These are phyloP conservation scores for Periconia sp. DNA, from an alignment of 2,329 filamentous ascomycete species.

Conservation along the genomic window DNA sequence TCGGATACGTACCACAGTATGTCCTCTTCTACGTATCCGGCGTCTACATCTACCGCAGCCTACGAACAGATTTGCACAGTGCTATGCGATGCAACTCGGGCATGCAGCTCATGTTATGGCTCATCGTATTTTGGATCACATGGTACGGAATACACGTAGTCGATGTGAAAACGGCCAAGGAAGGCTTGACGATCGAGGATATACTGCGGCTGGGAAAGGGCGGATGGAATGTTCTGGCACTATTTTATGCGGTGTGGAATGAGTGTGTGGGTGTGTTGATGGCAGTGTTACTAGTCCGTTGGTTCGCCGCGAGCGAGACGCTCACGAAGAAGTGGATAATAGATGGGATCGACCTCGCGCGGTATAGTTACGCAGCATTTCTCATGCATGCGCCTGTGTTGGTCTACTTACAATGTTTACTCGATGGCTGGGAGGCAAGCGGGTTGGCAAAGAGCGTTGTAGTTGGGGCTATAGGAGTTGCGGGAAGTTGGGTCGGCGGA, in stretches of 20 bases:
- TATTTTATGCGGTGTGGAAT: conserved; percentile 17
- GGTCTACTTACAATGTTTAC: conserved; percentile 12
- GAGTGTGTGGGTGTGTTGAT: conserved; percentile 15
- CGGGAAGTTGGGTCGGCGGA: conserved; percentile 5
- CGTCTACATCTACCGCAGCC: conserved; percentile 6
- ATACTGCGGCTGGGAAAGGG: conserved; percentile 7
- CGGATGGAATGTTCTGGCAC: conserved; percentile 13
- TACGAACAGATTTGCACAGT: too few relatives aligned
- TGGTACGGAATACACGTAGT: too few relatives aligned
- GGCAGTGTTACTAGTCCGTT: neutral
- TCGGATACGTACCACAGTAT: conserved; percentile 23
- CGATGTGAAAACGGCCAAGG: neutral
- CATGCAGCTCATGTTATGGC: too few relatives aligned
- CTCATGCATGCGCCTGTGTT: conserved; percentile 19
- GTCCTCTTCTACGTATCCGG: conserved; percentile 20
- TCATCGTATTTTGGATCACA: too few relatives aligned
- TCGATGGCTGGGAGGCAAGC: conserved; percentile 8
- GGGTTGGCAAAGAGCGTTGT: conserved; percentile 12
- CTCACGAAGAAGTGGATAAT: conserved; percentile 5
- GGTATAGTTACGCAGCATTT: conserved; percentile 25
- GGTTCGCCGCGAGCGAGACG: conserved; percentile 3
- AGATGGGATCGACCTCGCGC: conserved; percentile 8
- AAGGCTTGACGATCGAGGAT: neutral
- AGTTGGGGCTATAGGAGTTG: conserved; percentile 13
- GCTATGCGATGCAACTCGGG: too few relatives aligned